Percentiles rank a stretch among this genome's conserved stretches.
These are phyloP conservation scores for Aspergillus sclerotioniger DNA, from an alignment of 495 filamentous ascomycete species.

Conservation along the genomic window DNA sequence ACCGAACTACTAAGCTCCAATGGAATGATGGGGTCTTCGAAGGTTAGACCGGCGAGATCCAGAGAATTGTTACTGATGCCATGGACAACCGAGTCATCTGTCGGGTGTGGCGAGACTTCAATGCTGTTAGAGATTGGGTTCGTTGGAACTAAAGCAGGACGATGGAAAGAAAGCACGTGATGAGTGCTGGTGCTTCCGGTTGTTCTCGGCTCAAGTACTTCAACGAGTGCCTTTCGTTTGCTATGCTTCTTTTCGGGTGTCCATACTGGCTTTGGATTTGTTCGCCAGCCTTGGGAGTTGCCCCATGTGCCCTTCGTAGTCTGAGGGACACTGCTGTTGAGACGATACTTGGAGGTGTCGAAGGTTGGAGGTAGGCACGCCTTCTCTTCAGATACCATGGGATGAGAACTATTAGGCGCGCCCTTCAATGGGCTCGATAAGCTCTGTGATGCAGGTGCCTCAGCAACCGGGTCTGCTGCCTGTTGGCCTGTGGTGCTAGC, in stretches of 20 bases:
- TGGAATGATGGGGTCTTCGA: neutral
- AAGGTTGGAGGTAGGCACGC: constrained; percentile 5
- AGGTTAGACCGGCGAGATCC: constrained; percentile 6
- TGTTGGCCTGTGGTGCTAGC: neutral
- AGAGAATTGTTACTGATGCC: neutral
- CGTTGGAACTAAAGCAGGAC: constrained; percentile 19
- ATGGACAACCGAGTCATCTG: neutral
- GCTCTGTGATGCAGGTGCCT: neutral
- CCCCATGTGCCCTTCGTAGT: neutral
- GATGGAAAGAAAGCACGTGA: constrained; percentile 9
- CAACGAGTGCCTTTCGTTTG: constrained; percentile 14
- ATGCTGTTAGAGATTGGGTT: neutral
- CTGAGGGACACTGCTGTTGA: neutral
- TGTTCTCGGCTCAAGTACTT: constrained; percentile 8
- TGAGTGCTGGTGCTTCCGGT: constrained; percentile 5
- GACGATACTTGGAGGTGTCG: constrained; percentile 19
- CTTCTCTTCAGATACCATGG: neutral
- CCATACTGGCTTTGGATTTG: neutral
- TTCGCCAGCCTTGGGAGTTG: neutral
- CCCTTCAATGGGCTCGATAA: too few species aligned
- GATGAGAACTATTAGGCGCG: neutral
- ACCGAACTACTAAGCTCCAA: neutral
- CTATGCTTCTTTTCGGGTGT: neutral
- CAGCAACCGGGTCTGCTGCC: neutral
- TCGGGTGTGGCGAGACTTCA: neutral